Conservation (phyloP, 2,329 filamentous ascomycete genomes). For the Hypocreales sp. region DNA sequence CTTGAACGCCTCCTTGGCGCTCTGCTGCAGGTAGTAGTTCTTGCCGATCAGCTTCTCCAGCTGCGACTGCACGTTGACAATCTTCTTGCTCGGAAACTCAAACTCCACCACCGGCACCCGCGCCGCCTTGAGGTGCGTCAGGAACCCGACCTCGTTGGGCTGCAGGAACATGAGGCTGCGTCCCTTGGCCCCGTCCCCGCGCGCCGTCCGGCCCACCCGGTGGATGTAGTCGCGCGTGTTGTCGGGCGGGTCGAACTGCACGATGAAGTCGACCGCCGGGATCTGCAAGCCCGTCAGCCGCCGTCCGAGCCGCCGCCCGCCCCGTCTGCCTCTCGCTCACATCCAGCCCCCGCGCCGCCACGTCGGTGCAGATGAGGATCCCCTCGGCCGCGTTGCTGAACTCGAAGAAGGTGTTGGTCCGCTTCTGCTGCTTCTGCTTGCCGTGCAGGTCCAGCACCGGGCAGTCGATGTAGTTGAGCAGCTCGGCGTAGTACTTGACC, state of each 20-base stretch:
- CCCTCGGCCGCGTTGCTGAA: slow-evolving; percentile 67
- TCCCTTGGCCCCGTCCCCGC: slow-evolving; percentile 70
- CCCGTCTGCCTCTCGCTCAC: slow-evolving; percentile 24
- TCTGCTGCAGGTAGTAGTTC: slow-evolving; percentile 96
- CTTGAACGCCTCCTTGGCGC: slow-evolving; percentile 61
- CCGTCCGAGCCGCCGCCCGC: background rate
- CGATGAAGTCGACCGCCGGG: slow-evolving; percentile 87
- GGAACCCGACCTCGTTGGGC: slow-evolving; percentile 81
- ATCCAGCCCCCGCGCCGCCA: slow-evolving; percentile 87
- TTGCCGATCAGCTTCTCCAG: slow-evolving; percentile 86
- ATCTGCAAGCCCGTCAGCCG: slow-evolving; percentile 35
- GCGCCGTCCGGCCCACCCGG: slow-evolving; percentile 85
- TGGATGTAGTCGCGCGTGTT: slow-evolving; percentile 88
- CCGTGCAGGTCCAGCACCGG: slow-evolving; percentile 77
- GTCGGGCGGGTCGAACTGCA: slow-evolving; percentile 91
- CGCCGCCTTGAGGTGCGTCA: slow-evolving; percentile 79
- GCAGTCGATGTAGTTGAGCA: slow-evolving; percentile 95
- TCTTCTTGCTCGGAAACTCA: slow-evolving; percentile 84
- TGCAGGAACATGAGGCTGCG: slow-evolving; percentile 87
- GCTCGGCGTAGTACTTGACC: slow-evolving; percentile 89
- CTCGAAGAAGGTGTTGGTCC: slow-evolving; percentile 98
- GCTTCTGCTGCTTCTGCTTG: slow-evolving; percentile 97
- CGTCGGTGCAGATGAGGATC: slow-evolving; percentile 89
- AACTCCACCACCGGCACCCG: slow-evolving; percentile 92
- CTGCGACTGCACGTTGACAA: slow-evolving; percentile 79